Conservation (phyloP, 139 green algal genomes). For the Chlamydomonas sp. region DNA sequence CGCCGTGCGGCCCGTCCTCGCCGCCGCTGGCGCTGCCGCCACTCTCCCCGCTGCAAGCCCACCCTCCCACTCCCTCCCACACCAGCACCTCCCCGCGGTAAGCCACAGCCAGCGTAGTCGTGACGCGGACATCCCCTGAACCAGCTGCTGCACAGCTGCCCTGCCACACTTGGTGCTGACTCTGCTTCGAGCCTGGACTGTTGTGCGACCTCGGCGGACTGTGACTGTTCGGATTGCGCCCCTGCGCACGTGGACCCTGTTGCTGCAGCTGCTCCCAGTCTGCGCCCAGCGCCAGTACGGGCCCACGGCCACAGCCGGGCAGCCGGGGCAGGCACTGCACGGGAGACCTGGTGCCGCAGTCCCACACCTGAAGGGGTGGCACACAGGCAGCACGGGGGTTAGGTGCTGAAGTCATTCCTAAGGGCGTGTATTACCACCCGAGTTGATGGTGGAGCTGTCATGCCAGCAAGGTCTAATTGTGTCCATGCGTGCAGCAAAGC, state of each 20-base stretch:
- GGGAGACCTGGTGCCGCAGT: background rate
- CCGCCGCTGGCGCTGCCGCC: background rate
- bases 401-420: background rate
- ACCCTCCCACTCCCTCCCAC: background rate
- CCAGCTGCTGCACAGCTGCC: too few species aligned
- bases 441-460: background rate
- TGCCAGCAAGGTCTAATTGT: background rate
- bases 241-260: too few species aligned
- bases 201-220: too few species aligned
- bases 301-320: slow-evolving; percentile 14
- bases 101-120: slow-evolving; percentile 1
- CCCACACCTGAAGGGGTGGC: background rate
- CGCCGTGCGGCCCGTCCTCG: background rate
- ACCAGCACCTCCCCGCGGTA: slow-evolving; percentile 15
- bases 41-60: background rate
- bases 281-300: slow-evolving; percentile 7
- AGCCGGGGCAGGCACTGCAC: background rate
- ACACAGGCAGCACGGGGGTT: background rate
- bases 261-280: background rate
- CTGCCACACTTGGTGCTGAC: too few species aligned
- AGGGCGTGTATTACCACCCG: too few species aligned
- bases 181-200: too few species aligned
- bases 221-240: too few species aligned
- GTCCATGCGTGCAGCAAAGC: background rate
- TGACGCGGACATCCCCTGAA: too few species aligned